phyloP scores from a whole-genome alignment of 768 basidiomycete species.

The Epithele typhae region DNA sequence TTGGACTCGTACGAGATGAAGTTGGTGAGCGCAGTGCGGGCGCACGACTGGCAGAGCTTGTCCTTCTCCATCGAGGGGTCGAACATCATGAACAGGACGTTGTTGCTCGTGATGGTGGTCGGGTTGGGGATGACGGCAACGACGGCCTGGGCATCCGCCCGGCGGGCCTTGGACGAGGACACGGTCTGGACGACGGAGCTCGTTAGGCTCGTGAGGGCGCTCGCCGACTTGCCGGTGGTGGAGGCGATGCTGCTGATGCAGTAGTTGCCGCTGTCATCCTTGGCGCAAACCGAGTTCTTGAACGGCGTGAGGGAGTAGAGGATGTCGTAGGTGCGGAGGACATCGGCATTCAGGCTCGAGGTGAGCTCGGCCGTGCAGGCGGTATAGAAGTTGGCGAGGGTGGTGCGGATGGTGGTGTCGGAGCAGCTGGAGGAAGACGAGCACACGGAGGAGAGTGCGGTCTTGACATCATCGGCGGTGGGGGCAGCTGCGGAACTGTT shows the following conservation, averaged over 20 bases:
- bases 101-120: slow-evolving; percentile 48
- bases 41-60: slow-evolving; percentile 78
- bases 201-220: slow-evolving; percentile 14
- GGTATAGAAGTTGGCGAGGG: slow-evolving; percentile 65
- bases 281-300: slow-evolving; percentile 64
- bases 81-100: slow-evolving; percentile 82
- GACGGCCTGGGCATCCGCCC: slow-evolving; percentile 28
- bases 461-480: slow-evolving; percentile 38
- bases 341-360: slow-evolving; percentile 38
- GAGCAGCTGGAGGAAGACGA: slow-evolving; percentile 46
- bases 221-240: slow-evolving; percentile 12
- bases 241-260: slow-evolving; percentile 53
- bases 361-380: slow-evolving; percentile 73
- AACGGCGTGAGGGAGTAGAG: slow-evolving; percentile 72
- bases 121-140: slow-evolving; percentile 44
- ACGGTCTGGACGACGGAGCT: slow-evolving; percentile 24
- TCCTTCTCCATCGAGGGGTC: slow-evolving; percentile 41
- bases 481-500: slow-evolving; percentile 32
- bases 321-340: slow-evolving; percentile 71
- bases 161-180: slow-evolving; percentile 16
- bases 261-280: slow-evolving; percentile 65
- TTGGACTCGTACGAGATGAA: slow-evolving; percentile 76
- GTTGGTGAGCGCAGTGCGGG: slow-evolving; percentile 64
- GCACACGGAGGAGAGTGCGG: slow-evolving; percentile 58
- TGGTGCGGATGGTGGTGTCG: slow-evolving; percentile 49